Percentiles rank a stretch among this genome's conserved stretches.
Conservation (phyloP, 345 rosid genomes). For the Eucalyptus pumila region DNA sequence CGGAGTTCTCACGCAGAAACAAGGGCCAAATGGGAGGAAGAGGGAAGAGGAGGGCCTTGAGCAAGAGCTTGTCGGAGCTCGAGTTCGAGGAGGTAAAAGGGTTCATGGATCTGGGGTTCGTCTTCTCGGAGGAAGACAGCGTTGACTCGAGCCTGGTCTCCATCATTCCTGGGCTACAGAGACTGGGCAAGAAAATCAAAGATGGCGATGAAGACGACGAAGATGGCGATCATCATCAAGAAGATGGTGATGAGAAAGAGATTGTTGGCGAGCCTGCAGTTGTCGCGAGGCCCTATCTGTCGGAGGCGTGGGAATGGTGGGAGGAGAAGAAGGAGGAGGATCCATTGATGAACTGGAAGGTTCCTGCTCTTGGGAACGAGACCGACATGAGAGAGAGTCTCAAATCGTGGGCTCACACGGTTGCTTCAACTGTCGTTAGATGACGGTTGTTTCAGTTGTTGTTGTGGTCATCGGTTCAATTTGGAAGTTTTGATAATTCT, state of each 20-base stretch:
- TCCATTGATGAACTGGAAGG: conserved; percentile 45
- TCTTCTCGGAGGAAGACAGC: conserved; percentile 66
- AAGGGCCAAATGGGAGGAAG: not conserved
- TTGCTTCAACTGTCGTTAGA: conserved; percentile 54
- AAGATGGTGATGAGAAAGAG: not conserved
- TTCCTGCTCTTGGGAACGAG: conserved; percentile 39
- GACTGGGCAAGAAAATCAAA: conserved; percentile 22
- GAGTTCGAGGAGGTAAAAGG: conserved; percentile 82
- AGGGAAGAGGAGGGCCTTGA: conserved; percentile 12
- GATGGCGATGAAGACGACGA: not conserved
- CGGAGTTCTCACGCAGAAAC: not conserved
- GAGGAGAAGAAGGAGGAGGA: conserved; percentile 6
- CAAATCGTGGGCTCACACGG: conserved; percentile 68
- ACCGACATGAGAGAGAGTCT: conserved; percentile 50
- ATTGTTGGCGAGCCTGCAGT: not conserved
- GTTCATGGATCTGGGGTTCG: conserved; percentile 87
- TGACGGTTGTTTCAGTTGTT: not conserved
- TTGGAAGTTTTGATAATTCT: not conserved
- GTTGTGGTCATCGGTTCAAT: not conserved
- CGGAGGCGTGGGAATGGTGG: conserved; percentile 71
- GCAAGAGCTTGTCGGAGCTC: conserved; percentile 54
- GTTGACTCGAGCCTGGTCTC: conserved; percentile 46
- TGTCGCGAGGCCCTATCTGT: conserved; percentile 62
- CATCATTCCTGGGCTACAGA: conserved; percentile 66
- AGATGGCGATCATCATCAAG: not conserved